Evolutionary conservation across 352 stramenopile genomes (phyloP), one percentile per base, ranked within the genome.

Genomic region (Peronospora destructor): DNA sequence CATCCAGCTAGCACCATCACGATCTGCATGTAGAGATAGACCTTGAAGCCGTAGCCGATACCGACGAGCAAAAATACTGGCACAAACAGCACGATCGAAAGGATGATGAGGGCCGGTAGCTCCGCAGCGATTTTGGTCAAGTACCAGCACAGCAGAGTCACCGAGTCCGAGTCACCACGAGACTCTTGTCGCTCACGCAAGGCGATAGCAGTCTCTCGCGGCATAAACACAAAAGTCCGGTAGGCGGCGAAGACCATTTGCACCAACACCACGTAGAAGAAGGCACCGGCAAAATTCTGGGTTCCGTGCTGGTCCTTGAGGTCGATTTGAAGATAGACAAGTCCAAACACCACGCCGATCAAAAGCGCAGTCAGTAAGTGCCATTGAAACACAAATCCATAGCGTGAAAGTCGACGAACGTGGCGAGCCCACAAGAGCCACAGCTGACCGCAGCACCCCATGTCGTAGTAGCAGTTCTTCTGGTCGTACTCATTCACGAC

Each of bases 251-350:
- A 65, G 32, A 87, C 71, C 35, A 78, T 68, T 30, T 79, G 69
- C 12, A 74, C 60, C 33, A 85, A 56, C 0, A 79, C 44, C 1
- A 67, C 21, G 51, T 75, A 79, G 59, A 82, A 84, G 48, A 81
- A 78, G 7, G 54, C 55, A 17, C 73, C 70, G 0, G 59, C 38
- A 38, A 76, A 77, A 44, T 79, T 76, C 43, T 84, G 73, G 26
- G 80, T 74, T 2, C 73, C 66, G 17, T 79, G 59, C 35, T 77
- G 64, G 28, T 64, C 45, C 19, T 78, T 25, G 7, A 71, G 46
- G 7, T 81, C 66, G n/a, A 81, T 37, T 9, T 76, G 60, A 11
- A 73, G 45, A 44, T 69, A 76, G 7, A 76, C 49, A 4, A 76
- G 52, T 0, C 68, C 68, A 33, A 77, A 68, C 11, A 83, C 42